These are phyloP conservation scores for Suillus alpinus DNA, from an alignment of 768 basidiomycete species.

Conservation along the genomic window DNA sequence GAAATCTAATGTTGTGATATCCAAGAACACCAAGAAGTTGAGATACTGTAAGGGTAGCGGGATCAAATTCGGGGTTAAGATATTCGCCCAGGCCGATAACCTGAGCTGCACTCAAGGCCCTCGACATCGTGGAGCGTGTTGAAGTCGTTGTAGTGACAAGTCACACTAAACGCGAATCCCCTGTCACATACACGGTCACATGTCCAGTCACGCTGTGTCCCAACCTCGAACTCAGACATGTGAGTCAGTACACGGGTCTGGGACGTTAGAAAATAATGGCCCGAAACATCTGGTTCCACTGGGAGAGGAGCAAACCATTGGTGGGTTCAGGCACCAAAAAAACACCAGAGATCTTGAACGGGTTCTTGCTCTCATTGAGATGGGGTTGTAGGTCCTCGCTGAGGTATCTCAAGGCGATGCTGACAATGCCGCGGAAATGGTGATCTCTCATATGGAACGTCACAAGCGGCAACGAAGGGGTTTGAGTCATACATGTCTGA, in stretches of 20 bases:
- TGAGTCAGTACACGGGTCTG: no score
- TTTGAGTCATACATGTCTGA: not conserved
- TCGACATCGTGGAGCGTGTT: constrained; percentile 53
- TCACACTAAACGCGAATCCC: constrained; percentile 3
- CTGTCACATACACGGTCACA: constrained; percentile 20
- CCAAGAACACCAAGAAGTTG: constrained; percentile 76
- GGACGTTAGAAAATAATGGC: not conserved
- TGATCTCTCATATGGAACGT: not conserved
- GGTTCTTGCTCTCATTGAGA: not conserved
- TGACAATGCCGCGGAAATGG: not conserved
- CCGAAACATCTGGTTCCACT: not conserved
- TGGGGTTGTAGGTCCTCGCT: not conserved
- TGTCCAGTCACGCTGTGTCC: constrained; percentile 8
- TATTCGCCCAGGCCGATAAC: constrained; percentile 75
- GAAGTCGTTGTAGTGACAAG: not conserved
- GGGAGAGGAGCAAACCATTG: not conserved
- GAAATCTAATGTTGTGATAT: constrained; percentile 73
- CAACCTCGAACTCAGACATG: no score
- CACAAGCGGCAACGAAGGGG: not conserved
- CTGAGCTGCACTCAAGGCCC: constrained; percentile 69
- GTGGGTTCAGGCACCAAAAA: not conserved
- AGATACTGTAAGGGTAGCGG: constrained; percentile 70
- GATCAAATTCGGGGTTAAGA: constrained; percentile 76
- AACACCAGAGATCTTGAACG: not conserved
- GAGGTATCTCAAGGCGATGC: not conserved